A percentile compares a stretch with the other conserved stretches of the same genome.
Evolutionary conservation across 257 asterid species (phyloP).

Genomic region (Penstemon barbatus): DNA sequence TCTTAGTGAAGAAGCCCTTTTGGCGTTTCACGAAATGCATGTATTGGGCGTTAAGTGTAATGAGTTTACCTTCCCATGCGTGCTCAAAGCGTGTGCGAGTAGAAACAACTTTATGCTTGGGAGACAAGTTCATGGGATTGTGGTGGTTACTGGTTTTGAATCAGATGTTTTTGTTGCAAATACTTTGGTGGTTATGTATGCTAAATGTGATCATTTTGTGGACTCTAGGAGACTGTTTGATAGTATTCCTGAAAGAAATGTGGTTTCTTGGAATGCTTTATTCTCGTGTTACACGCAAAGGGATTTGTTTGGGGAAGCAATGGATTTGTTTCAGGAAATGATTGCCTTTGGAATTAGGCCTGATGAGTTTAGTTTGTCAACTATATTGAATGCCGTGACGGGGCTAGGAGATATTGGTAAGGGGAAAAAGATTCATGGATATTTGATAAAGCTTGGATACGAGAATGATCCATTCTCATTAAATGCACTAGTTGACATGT

Average conservation of each 20-base stretch:
- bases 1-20: slow-evolving; percentile 51
- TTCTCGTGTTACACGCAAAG: slow-evolving; percentile 54
- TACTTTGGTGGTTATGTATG: slow-evolving; percentile 63
- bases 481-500: slow-evolving; percentile 79
- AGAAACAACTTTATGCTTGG: slow-evolving; percentile 45
- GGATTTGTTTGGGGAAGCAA: slow-evolving; percentile 53
- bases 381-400: slow-evolving; percentile 59
- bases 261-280: slow-evolving; percentile 73
- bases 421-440: slow-evolving; percentile 68
- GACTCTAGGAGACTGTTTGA: slow-evolving; percentile 70
- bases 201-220: slow-evolving; percentile 50
- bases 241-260: slow-evolving; percentile 61
- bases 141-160: slow-evolving; percentile 58
- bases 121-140: slow-evolving; percentile 64
- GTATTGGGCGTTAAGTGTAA: slow-evolving; percentile 56
- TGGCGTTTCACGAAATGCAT: slow-evolving; percentile 54
- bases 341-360: slow-evolving; percentile 53
- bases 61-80: slow-evolving; percentile 69
- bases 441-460: slow-evolving; percentile 62
- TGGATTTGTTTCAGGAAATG: slow-evolving; percentile 63
- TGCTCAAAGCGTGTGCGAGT: slow-evolving; percentile 72
- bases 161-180: slow-evolving; percentile 68
- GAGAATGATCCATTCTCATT: slow-evolving; percentile 61
- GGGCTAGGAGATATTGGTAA: slow-evolving; percentile 52
- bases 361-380: slow-evolving; percentile 75